phyloP scores from a whole-genome alignment of 2,329 filamentous ascomycete genomes.

The Ceratocystiopsis brevicomis region DNA sequence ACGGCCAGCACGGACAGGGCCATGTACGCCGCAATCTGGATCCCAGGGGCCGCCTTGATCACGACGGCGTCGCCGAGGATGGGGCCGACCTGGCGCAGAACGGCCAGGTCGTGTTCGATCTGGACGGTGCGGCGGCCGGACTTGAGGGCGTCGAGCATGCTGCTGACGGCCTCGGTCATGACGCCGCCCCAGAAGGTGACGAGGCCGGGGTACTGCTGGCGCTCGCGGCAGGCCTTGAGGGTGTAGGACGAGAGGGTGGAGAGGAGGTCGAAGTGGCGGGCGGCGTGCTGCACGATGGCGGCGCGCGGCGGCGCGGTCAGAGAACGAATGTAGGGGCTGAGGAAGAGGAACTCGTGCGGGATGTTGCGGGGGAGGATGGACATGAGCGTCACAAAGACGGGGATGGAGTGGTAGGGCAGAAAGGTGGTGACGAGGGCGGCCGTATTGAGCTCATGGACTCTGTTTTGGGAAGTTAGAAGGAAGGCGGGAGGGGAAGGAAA shows the following conservation, averaged over 20 bases:
- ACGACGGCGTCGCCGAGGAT: slow-evolving; percentile 60
- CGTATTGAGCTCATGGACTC: slow-evolving; percentile 84
- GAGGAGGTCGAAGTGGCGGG: slow-evolving; percentile 60
- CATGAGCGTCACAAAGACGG: slow-evolving; percentile 67
- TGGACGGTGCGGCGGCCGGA: slow-evolving; percentile 63
- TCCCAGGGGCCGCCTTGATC: slow-evolving; percentile 54
- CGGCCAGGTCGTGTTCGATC: slow-evolving; percentile 60
- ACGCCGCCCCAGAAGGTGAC: slow-evolving; percentile 84
- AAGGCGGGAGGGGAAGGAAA: too few relatives aligned
- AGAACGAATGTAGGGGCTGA: slow-evolving; percentile 69
- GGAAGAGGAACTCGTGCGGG: slow-evolving; percentile 60
- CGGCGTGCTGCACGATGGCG: slow-evolving; percentile 66
- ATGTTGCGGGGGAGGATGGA: slow-evolving; percentile 68
- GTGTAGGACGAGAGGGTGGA: slow-evolving; percentile 61
- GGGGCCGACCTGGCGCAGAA: slow-evolving; percentile 48
- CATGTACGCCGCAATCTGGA: slow-evolving; percentile 84
- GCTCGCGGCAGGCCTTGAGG: slow-evolving; percentile 49
- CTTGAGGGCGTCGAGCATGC: slow-evolving; percentile 57
- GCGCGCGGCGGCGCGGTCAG: slow-evolving; percentile 60
- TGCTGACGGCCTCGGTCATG: slow-evolving; percentile 67
- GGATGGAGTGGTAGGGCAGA: slow-evolving; percentile 76
- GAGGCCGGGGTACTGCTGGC: slow-evolving; percentile 57
- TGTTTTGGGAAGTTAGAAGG: slow-evolving; percentile 20
- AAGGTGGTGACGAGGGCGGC: slow-evolving; percentile 63
- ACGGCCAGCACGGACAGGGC: slow-evolving; percentile 68